Conservation (phyloP, 768 basidiomycete species). For the Leccinellum albellum region DNA sequence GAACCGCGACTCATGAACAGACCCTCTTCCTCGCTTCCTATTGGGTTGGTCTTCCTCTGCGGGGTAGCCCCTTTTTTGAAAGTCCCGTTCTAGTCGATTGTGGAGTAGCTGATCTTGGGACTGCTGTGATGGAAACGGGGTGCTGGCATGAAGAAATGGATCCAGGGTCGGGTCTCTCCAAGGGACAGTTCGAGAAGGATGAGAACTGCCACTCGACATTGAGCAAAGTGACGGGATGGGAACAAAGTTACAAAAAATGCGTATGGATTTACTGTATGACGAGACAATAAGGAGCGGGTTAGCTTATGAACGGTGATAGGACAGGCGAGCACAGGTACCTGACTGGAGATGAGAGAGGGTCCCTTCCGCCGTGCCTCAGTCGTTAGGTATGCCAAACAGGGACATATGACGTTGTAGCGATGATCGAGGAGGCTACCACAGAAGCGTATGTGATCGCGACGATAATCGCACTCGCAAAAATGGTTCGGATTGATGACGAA, state of each 20-base stretch:
- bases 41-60: neutral
- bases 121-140: neutral
- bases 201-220: neutral
- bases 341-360: neutral
- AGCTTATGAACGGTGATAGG: neutral
- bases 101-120: neutral
- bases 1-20: neutral
- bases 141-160: neutral
- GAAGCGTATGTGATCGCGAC: too few relatives aligned
- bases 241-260: neutral
- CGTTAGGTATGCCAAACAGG: too few relatives aligned
- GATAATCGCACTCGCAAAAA: slow-evolving; percentile 16
- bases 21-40: neutral
- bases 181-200: neutral
- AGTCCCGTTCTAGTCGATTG: neutral
- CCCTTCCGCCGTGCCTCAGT: too few relatives aligned
- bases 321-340: neutral
- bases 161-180: neutral
- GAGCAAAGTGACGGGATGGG: neutral
- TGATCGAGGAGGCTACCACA: too few relatives aligned
- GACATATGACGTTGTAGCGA: too few relatives aligned
- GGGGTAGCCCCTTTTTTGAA: neutral
- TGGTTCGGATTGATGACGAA: slow-evolving; percentile 1
- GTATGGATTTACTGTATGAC: too few relatives aligned
- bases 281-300: neutral